phyloP scores from a whole-genome alignment of 139 green algal genomes.

The Trebouxia sp. region DNA sequence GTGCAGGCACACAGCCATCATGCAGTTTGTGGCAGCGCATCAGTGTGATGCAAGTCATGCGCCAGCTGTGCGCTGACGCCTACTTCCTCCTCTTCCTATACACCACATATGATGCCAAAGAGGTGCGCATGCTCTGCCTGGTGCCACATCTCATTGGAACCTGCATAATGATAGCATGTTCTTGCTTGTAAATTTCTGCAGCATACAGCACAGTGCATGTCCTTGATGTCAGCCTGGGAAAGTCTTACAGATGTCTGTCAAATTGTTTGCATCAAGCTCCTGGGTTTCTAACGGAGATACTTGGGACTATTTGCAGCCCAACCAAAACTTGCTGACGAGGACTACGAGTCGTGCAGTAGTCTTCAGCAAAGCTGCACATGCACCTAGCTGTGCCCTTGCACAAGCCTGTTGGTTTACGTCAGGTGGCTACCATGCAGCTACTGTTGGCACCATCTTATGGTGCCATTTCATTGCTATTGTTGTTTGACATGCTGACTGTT shows the following conservation, averaged over 20 bases:
- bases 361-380: too few species aligned
- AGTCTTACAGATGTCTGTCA: too few species aligned
- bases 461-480: too few species aligned
- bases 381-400: not conserved
- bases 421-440: not conserved
- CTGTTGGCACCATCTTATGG: not conserved
- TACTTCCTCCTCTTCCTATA: constrained; percentile 56
- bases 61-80: constrained; percentile 48
- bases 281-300: too few species aligned
- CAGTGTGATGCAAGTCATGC: constrained; percentile 53
- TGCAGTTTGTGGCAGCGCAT: constrained; percentile 50
- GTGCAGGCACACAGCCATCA: constrained; percentile 28
- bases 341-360: too few species aligned
- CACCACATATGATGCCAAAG: constrained; percentile 47
- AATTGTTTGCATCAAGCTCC: too few species aligned
- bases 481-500: too few species aligned
- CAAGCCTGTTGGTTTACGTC: not conserved
- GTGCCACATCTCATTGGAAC: not conserved
- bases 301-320: too few species aligned
- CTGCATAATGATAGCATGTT: not conserved
- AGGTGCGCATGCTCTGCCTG: not conserved
- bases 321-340: too few species aligned
- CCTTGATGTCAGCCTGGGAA: not conserved
- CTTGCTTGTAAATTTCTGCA: not conserved
- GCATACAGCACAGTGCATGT: not conserved